Base-by-base conservation (phyloP, 2,329 filamentous ascomycete species). In the Talaromyces funiculosus region DNA sequence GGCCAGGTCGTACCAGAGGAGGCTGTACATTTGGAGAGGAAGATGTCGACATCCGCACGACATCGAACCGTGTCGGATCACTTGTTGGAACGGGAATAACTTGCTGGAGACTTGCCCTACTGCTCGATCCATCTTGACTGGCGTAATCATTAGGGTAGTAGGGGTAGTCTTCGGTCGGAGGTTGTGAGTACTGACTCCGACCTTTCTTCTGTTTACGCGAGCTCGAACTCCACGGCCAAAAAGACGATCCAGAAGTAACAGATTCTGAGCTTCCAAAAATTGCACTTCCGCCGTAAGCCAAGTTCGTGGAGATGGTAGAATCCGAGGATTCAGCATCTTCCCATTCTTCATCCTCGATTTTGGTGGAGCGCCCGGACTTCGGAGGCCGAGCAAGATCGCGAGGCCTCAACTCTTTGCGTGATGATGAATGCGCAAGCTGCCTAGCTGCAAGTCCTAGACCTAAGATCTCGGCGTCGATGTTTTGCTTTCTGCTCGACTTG, bases 31-130 rank as follows among this genome's bases (percentile, higher is more conserved):
- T 63, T 18, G 68, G 66, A 3, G 53, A 66, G n/a, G 43, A 64
- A 42, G 65, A 66, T 3, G 71, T 65, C 31, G 69, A 67, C 43
- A 69, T 61, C 3, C 67, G 67, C 26, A 74, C 76, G 53, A 80
- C 83, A 64, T 90, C 86, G 65, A 87, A 87, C 26, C 76, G 80
- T 20, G 75, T 79, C 6, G 86, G 84, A 64, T 92, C 89, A 3
- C 82, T 82, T 0, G 87, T 87, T 4, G 87, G 83, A 33, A 87
- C 76, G 7, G 90, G 85, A 65, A 86, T 87, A 35, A 90, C 83
- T 31, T 84, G 81, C 67, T 87, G 69, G 43, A 80, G 77, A 63
- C 76, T 79, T 64, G 71, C 79, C 49, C 72, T 70, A 65, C 74
- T 77, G 63, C 76, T 81, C 62, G 69, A 65, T 24, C 69, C 68